Evolutionary conservation across 208 protist genomes (phyloP).

Genomic region (Tritrichomonas musculus): DNA sequence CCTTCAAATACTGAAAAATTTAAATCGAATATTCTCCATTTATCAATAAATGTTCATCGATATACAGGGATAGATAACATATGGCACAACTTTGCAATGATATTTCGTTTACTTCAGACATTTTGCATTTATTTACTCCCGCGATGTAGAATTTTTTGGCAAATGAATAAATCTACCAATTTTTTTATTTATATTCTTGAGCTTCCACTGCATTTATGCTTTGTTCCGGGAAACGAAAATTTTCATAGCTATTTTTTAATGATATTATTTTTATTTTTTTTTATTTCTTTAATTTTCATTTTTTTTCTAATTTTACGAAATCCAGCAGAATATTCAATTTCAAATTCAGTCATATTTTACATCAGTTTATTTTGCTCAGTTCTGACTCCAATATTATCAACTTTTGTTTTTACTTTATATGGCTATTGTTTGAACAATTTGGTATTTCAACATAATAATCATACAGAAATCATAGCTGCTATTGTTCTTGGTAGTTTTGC

Average conservation of each 20-base stretch:
- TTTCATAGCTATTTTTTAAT: background rate
- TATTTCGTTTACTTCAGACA: background rate
- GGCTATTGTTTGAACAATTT: background rate
- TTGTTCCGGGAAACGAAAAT: background rate
- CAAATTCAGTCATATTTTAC: background rate
- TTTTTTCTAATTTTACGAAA: background rate
- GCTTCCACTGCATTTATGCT: background rate
- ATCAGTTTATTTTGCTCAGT: background rate
- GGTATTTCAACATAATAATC: background rate
- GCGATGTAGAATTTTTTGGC: background rate
- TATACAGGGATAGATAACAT: background rate
- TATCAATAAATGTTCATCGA: background rate
- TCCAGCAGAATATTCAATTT: background rate
- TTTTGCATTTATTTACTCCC: background rate
- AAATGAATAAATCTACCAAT: background rate
- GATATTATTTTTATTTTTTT: background rate
- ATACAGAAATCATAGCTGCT: background rate
- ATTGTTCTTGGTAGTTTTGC: background rate
- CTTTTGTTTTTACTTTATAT: background rate
- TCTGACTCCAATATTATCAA: background rate
- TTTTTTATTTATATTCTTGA: background rate
- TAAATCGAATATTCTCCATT: background rate
- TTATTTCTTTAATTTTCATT: background rate
- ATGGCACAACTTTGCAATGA: background rate
- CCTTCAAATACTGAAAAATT: background rate